These are phyloP conservation scores for Trebouxia sp. DNA, from an alignment of 139 green algal genomes.

Conservation along the genomic window DNA sequence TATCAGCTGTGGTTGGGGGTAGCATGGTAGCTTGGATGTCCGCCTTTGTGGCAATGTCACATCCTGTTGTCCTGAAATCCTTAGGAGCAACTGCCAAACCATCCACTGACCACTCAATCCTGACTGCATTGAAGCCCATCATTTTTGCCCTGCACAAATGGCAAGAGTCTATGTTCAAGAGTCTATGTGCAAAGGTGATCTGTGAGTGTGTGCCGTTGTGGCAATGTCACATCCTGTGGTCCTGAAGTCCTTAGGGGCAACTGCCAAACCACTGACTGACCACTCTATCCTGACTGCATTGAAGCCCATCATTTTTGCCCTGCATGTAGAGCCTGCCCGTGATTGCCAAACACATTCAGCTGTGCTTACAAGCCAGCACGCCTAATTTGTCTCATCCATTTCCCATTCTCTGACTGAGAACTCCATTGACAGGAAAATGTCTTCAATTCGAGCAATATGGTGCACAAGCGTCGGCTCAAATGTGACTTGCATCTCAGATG, in stretches of 20 bases:
- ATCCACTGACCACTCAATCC: conserved; percentile 19
- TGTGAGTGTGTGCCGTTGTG: background rate
- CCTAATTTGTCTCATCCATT: too few species aligned
- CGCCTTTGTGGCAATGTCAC: conserved; percentile 7
- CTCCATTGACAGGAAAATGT: too few species aligned
- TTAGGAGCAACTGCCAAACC: background rate
- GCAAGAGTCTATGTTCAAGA: too few species aligned
- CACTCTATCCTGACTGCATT: conserved; percentile 23
- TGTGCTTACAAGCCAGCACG: too few species aligned
- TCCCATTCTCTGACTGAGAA: too few species aligned
- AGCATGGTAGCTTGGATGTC: conserved; percentile 10
- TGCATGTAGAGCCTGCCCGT: conserved; percentile 23
- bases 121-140: conserved; percentile 33
- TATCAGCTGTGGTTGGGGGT: background rate
- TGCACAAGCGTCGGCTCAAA: too few species aligned
- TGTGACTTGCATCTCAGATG: too few species aligned
- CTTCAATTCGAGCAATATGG: too few species aligned
- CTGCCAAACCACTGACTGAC: background rate
- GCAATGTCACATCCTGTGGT: background rate
- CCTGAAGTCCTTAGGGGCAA: background rate
- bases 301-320: conserved; percentile 31
- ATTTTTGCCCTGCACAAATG: conserved; percentile 17
- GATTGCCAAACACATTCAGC: too few species aligned
- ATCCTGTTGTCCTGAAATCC: background rate
- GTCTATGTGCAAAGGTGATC: too few species aligned